Percentiles rank a stretch among this genome's conserved stretches.
phyloP scores from a whole-genome alignment of 768 basidiomycete genomes.

The Russula sp. region DNA sequence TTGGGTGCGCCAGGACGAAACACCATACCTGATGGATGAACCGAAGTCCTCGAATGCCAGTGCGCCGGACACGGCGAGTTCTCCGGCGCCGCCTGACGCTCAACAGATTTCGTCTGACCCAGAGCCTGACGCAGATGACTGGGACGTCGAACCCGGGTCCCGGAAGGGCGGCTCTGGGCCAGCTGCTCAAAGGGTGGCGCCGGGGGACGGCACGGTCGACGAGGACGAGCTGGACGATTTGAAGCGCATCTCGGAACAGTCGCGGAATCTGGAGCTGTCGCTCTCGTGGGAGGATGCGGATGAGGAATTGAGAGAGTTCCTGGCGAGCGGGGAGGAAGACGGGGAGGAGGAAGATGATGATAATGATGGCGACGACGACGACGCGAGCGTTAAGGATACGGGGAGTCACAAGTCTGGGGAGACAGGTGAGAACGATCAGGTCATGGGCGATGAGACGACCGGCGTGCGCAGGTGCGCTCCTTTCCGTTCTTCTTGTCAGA shows the following conservation, averaged over 20 bases:
- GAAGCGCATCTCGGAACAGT: slow-evolving; percentile 18
- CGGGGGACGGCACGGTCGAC: slow-evolving; percentile 16
- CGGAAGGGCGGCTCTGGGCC: slow-evolving; percentile 25
- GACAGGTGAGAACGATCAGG: slow-evolving; percentile 46
- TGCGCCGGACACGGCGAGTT: slow-evolving; percentile 35
- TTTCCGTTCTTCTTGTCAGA: slow-evolving; percentile 3
- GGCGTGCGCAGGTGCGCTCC: slow-evolving; percentile 40
- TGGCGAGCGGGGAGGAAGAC: slow-evolving; percentile 27
- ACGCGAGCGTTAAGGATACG: slow-evolving; percentile 1
- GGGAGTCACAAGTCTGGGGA: slow-evolving; percentile 19
- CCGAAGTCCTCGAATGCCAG: slow-evolving; percentile 33
- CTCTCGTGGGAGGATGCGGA: slow-evolving; percentile 22
- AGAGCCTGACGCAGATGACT: slow-evolving; percentile 63
- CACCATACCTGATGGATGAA: slow-evolving; percentile 65
- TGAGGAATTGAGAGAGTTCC: slow-evolving; percentile 20
- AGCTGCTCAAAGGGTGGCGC: slow-evolving; percentile 16
- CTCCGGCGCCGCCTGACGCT: slow-evolving; percentile 40
- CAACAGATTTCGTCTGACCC: slow-evolving; percentile 58
- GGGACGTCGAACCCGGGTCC: slow-evolving; percentile 43
- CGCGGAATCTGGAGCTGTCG: slow-evolving; percentile 15
- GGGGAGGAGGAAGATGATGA: slow-evolving; percentile 29
- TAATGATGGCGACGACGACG: slow-evolving; percentile 37
- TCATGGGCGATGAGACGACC: slow-evolving; percentile 42
- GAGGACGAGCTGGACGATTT: slow-evolving; percentile 25
- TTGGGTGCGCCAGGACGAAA: slow-evolving; percentile 82